Conservation (phyloP, 2,329 filamentous ascomycete species). For the Hypoxylon sp. region DNA sequence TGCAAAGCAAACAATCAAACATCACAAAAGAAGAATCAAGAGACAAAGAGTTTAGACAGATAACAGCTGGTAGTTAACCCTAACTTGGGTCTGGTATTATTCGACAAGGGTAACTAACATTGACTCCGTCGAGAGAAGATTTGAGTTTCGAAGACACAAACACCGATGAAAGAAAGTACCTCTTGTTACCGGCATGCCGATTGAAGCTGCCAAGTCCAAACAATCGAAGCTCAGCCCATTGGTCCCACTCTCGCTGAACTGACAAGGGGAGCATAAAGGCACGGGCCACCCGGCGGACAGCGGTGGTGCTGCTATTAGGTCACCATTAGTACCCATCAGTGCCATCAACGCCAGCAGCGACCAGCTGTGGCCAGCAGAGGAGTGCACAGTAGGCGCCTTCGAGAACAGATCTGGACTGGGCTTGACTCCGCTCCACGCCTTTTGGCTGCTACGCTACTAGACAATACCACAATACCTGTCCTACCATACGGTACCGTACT, state of each 20-base stretch:
- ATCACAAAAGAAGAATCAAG: slow-evolving; percentile 5
- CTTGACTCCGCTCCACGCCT: slow-evolving; percentile 37
- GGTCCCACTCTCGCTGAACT: slow-evolving; percentile 14
- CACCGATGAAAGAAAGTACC: neutral
- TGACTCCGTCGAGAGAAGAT: slow-evolving; percentile 3
- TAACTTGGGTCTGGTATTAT: neutral
- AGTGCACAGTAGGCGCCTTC: slow-evolving; percentile 25
- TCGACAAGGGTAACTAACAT: slow-evolving; percentile 1
- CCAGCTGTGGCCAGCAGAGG: no score
- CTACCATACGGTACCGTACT: slow-evolving; percentile 28
- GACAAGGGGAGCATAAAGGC: slow-evolving; percentile 21
- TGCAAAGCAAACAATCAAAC: neutral
- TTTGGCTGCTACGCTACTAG: slow-evolving; percentile 37
- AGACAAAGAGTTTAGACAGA: neutral
- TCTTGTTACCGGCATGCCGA: neutral
- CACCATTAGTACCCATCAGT: slow-evolving; percentile 11
- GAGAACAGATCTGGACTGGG: slow-evolving; percentile 41
- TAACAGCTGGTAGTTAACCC: neutral
- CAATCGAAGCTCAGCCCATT: slow-evolving; percentile 34
- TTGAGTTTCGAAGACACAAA: slow-evolving; percentile 10
- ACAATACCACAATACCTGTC: slow-evolving; percentile 1
- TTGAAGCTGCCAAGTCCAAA: slow-evolving; percentile 18
- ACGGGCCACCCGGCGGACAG: slow-evolving; percentile 26
- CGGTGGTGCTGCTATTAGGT: slow-evolving; percentile 20
- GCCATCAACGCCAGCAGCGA: slow-evolving; percentile 14